These are phyloP conservation scores for Gossypium bickii DNA, from an alignment of 345 rosid species.

Conservation along the genomic window DNA sequence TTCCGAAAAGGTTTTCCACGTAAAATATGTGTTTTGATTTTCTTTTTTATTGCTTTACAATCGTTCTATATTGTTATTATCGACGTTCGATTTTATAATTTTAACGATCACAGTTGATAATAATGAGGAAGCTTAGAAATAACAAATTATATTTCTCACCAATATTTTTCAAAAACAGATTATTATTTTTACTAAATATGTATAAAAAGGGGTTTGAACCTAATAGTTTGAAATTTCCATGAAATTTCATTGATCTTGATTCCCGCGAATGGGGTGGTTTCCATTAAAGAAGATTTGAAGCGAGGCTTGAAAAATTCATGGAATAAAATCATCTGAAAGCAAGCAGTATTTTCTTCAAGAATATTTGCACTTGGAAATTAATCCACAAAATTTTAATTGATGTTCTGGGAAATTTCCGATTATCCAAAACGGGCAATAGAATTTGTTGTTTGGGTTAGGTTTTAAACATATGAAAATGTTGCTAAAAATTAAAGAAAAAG, in stretches of 20 bases:
- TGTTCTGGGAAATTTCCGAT: background rate
- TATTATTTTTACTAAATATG: background rate
- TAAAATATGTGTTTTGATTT: too few relatives aligned
- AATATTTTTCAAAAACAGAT: too few relatives aligned
- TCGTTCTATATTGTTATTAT: too few relatives aligned
- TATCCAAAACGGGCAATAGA: background rate
- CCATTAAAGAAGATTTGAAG: background rate
- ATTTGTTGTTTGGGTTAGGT: constrained; percentile 20
- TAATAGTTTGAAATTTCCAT: constrained; percentile 7
- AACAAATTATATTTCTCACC: too few relatives aligned
- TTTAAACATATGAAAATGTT: constrained; percentile 17
- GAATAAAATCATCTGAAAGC: background rate
- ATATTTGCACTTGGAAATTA: background rate
- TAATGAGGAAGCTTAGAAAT: too few relatives aligned
- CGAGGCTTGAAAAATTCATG: background rate
- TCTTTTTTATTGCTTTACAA: too few relatives aligned
- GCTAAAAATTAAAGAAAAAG: background rate
- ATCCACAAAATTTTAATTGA: background rate
- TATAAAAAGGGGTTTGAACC: background rate
- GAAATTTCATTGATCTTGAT: constrained; percentile 20
- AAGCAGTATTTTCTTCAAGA: background rate
- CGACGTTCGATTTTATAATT: too few relatives aligned
- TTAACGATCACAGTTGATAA: too few relatives aligned
- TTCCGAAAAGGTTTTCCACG: fast-evolving
- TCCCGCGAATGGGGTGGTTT: background rate